These are phyloP conservation scores for Ascodesmis nigricans DNA, from an alignment of 495 filamentous ascomycete genomes.

Conservation along the genomic window DNA sequence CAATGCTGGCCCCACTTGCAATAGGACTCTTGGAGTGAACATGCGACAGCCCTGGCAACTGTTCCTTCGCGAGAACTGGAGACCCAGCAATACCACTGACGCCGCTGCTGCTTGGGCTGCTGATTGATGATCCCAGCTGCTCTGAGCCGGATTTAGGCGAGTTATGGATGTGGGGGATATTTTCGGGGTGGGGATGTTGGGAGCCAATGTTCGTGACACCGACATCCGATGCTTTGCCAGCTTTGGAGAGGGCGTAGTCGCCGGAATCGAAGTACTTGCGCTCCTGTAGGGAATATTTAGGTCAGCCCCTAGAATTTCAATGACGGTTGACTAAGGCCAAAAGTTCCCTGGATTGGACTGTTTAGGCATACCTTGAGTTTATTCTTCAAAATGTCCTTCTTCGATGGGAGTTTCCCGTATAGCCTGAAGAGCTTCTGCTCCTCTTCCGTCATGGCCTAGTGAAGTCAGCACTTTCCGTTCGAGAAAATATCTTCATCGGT, in stretches of 20 bases:
- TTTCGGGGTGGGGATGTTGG: conserved; percentile 83
- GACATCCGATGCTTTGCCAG: conserved; percentile 84
- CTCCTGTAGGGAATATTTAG: conserved; percentile 31
- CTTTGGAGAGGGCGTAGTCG: conserved; percentile 95
- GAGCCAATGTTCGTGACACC: conserved; percentile 84
- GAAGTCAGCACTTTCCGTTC: conserved; percentile 6
- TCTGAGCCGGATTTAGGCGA: not conserved
- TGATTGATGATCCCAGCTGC: conserved; percentile 38
- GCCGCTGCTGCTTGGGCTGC: conserved; percentile 27
- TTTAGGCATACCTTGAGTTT: conserved; percentile 69
- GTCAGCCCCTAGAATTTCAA: conserved; percentile 3
- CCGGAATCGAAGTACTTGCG: conserved; percentile 98
- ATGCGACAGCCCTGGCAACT: too few relatives aligned
- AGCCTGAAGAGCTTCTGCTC: conserved; percentile 89
- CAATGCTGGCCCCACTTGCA: conserved; percentile 18
- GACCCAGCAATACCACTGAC: conserved; percentile 23
- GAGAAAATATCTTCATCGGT: conserved; percentile 2
- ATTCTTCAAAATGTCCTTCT: conserved; percentile 90
- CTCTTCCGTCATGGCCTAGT: conserved; percentile 64
- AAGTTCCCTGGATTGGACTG: conserved; percentile 3
- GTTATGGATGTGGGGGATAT: conserved; percentile 61
- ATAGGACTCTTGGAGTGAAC: conserved; percentile 18
- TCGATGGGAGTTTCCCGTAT: conserved; percentile 90
- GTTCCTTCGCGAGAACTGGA: conserved; percentile 20
- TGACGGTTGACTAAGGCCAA: conserved; percentile 7